Percentiles rank a stretch among this genome's conserved stretches.
Conservation (phyloP, 2,329 filamentous ascomycete genomes). For the Arachnomyces sp. region DNA sequence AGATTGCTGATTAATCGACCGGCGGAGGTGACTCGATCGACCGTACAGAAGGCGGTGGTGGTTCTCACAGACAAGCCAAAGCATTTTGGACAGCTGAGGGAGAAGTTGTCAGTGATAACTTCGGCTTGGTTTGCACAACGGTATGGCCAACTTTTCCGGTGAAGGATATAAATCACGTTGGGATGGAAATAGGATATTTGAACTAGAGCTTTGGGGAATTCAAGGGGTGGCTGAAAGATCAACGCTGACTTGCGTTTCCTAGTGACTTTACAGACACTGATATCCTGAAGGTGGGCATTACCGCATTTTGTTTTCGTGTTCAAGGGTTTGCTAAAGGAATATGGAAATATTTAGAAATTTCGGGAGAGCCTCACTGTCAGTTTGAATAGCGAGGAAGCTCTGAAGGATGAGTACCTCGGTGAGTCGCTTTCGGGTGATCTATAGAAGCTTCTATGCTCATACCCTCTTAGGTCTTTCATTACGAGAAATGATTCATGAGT, state of each 20-base stretch:
- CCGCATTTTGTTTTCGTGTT: not conserved
- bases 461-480: constrained; percentile 55
- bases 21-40: constrained; percentile 88
- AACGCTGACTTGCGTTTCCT: constrained; percentile 2
- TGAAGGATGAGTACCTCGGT: constrained; percentile 81
- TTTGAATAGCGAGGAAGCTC: constrained; percentile 57
- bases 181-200: too few species aligned
- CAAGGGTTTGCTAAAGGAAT: constrained; percentile 12
- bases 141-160: constrained; percentile 31
- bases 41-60: constrained; percentile 95
- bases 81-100: constrained; percentile 80
- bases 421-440: constrained; percentile 33
- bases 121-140: constrained; percentile 93
- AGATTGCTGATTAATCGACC: constrained; percentile 68
- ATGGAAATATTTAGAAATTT: constrained; percentile 53
- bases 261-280: constrained; percentile 85
- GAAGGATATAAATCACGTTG: not conserved
- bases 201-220: not conserved
- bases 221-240: not conserved
- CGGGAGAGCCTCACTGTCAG: constrained; percentile 71
- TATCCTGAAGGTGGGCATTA: constrained; percentile 58
- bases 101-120: constrained; percentile 83
- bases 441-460: not conserved
- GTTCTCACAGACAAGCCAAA: constrained; percentile 88
- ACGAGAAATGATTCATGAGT: constrained; percentile 86